phyloP scores from a whole-genome alignment of 179 eudicot genomes.

The Dionaea muscipula region DNA sequence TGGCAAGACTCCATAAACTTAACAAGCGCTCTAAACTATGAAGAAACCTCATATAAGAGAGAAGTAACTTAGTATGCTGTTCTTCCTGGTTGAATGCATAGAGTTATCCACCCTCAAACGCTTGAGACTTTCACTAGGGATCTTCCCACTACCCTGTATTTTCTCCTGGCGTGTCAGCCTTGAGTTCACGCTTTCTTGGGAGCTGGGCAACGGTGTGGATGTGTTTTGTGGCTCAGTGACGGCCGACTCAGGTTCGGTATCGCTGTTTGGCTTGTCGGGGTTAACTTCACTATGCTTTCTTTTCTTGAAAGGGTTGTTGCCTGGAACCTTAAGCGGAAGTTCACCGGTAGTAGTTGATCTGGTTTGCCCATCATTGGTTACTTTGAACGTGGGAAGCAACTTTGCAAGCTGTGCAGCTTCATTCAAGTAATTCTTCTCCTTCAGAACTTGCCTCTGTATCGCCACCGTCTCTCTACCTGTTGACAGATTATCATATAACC shows the following conservation, averaged over 20 bases:
- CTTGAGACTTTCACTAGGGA: slow-evolving; percentile 12
- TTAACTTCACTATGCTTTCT: slow-evolving; percentile 22
- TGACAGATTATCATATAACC: neutral
- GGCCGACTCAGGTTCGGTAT: slow-evolving; percentile 26
- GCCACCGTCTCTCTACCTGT: slow-evolving; percentile 8
- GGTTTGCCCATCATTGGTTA: slow-evolving; percentile 10
- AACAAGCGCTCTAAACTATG: neutral
- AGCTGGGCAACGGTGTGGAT: slow-evolving; percentile 16
- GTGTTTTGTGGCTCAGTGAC: slow-evolving; percentile 33
- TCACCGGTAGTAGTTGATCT: slow-evolving; percentile 12
- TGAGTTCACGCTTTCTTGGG: slow-evolving; percentile 50
- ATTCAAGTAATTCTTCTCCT: slow-evolving; percentile 26
- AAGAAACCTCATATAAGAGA: slow-evolving; percentile 18
- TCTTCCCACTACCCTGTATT: slow-evolving; percentile 10
- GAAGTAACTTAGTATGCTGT: slow-evolving; percentile 50
- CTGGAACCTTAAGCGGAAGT: slow-evolving; percentile 19
- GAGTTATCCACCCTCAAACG: slow-evolving; percentile 15
- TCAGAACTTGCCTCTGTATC: slow-evolving; percentile 18
- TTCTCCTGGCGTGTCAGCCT: slow-evolving; percentile 12
- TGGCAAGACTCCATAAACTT: no score
- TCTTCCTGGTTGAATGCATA: slow-evolving; percentile 17
- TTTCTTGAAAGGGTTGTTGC: slow-evolving; percentile 51
- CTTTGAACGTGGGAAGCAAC: slow-evolving; percentile 17
- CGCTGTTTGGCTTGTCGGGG: slow-evolving; percentile 8
- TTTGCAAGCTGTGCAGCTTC: slow-evolving; percentile 35